phyloP scores from a whole-genome alignment of 75 land plant genomes.

The Ceratopteris richardii region DNA sequence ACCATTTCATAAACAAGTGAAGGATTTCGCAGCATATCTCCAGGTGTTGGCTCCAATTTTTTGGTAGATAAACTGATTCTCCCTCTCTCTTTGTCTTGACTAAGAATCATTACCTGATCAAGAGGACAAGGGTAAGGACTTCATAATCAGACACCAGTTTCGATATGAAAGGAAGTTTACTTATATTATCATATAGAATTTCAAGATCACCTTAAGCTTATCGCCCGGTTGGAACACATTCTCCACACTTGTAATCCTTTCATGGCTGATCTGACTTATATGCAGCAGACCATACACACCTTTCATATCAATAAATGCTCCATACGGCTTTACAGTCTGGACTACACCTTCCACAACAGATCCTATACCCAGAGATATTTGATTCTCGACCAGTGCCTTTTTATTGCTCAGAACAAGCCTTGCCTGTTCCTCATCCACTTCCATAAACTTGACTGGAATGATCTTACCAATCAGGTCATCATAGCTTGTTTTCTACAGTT shows the following conservation, averaged over 20 bases:
- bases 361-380: constrained; percentile 83
- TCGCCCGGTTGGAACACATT: constrained; percentile 94
- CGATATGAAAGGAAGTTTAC: too few relatives aligned
- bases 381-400: constrained; percentile 89
- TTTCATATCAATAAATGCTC: constrained; percentile 94
- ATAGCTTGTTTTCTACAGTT: constrained; percentile 39
- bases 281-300: constrained; percentile 91
- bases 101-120: constrained; percentile 80
- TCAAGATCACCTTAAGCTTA: constrained; percentile 76
- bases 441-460: constrained; percentile 79
- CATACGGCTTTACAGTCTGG: constrained; percentile 87
- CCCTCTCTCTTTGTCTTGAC: constrained; percentile 96
- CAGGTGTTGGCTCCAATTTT: constrained; percentile 97
- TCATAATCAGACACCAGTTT: too few relatives aligned
- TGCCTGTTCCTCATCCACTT: constrained; percentile 87
- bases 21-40: constrained; percentile 98
- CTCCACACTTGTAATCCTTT: constrained; percentile 78
- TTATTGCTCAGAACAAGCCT: constrained; percentile 89
- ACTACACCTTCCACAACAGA: constrained; percentile 93
- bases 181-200: too few relatives aligned
- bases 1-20: constrained; percentile 93
- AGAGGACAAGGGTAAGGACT: too few relatives aligned
- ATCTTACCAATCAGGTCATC: constrained; percentile 76
- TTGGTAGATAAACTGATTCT: constrained; percentile 96
- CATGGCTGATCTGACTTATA: constrained; percentile 98